A percentile compares a stretch with the other conserved stretches of the same genome.
These are phyloP conservation scores for Saturnispora kantuleensis DNA, from an alignment of 805 yeast species.

Conservation along the genomic window DNA sequence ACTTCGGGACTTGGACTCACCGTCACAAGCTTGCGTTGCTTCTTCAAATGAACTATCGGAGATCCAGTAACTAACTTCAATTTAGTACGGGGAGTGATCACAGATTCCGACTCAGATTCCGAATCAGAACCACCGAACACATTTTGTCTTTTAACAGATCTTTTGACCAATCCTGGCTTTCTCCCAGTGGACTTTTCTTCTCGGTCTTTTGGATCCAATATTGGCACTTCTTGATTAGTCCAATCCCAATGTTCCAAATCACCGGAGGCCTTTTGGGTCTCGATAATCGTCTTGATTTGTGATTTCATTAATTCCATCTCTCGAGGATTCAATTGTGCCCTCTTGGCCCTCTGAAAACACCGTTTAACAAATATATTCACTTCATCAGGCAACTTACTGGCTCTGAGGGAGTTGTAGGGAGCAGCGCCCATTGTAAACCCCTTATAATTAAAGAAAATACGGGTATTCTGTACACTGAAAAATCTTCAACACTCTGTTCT, in stretches of 20 bases:
- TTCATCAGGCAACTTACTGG: neutral
- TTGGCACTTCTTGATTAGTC: slow-evolving; percentile 43
- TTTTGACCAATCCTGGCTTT: neutral
- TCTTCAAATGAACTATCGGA: slow-evolving; percentile 4
- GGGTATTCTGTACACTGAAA: neutral
- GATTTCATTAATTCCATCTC: slow-evolving; percentile 28
- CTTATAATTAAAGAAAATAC: neutral
- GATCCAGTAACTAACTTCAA: neutral
- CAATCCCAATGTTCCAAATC: slow-evolving; percentile 44
- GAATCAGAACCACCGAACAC: slow-evolving; percentile 15
- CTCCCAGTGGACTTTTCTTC: too few species aligned
- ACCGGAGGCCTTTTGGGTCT: slow-evolving; percentile 35
- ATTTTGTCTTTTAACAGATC: slow-evolving; percentile 6
- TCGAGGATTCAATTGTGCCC: slow-evolving; percentile 8
- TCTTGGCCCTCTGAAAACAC: slow-evolving; percentile 34
- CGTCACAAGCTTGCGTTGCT: slow-evolving; percentile 4
- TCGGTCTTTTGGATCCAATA: slow-evolving; percentile 10
- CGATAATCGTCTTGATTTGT: slow-evolving; percentile 41
- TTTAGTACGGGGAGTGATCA: neutral
- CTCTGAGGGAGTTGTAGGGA: too few species aligned
- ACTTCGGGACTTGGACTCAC: neutral
- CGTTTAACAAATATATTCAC: slow-evolving; percentile 4
- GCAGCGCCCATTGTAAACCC: too few species aligned
- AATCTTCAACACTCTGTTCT: neutral
- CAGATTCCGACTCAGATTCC: slow-evolving; percentile 11